Percentiles rank a stretch among this genome's conserved stretches.
Evolutionary conservation across 2,329 filamentous ascomycete species (phyloP).

Genomic region (Penicillium occitanis): DNA sequence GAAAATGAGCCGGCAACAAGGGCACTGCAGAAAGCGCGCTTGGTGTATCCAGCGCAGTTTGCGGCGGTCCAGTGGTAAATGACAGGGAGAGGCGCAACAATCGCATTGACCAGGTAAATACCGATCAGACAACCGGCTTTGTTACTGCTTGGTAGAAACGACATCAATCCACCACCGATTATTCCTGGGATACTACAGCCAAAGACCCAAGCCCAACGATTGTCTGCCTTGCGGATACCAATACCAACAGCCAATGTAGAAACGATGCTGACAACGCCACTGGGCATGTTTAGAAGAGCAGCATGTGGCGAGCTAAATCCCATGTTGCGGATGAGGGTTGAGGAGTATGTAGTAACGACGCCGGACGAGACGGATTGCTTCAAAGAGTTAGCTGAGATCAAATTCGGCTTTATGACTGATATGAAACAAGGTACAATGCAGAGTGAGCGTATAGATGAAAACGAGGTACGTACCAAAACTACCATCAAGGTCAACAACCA

Average conservation of each 20-base stretch:
- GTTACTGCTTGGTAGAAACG: conserved; percentile 40
- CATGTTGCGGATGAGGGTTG: conserved; percentile 44
- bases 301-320: conserved; percentile 47
- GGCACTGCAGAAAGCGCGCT: conserved; percentile 51
- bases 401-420: neutral
- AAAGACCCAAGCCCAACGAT: conserved; percentile 46
- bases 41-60: conserved; percentile 53
- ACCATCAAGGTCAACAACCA: conserved; percentile 42
- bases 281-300: conserved; percentile 47
- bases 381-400: conserved; percentile 24
- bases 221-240: conserved; percentile 40
- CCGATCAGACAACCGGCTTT: conserved; percentile 46
- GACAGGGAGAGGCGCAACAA: conserved; percentile 47
- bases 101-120: conserved; percentile 48
- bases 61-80: conserved; percentile 50
- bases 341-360: conserved; percentile 47
- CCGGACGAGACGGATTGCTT: conserved; percentile 45
- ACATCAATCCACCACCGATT: conserved; percentile 43
- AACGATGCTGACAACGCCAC: conserved; percentile 44
- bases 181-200: conserved; percentile 50
- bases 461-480: conserved; percentile 9
- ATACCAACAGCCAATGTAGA: conserved; percentile 43
- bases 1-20: conserved; percentile 47
- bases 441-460: neutral
- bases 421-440: neutral